Evolutionary conservation across 2,329 filamentous ascomycete species (phyloP), one percentile per base, ranked within the genome.

Genomic region (Macrophomina pseudophaseolina): DNA sequence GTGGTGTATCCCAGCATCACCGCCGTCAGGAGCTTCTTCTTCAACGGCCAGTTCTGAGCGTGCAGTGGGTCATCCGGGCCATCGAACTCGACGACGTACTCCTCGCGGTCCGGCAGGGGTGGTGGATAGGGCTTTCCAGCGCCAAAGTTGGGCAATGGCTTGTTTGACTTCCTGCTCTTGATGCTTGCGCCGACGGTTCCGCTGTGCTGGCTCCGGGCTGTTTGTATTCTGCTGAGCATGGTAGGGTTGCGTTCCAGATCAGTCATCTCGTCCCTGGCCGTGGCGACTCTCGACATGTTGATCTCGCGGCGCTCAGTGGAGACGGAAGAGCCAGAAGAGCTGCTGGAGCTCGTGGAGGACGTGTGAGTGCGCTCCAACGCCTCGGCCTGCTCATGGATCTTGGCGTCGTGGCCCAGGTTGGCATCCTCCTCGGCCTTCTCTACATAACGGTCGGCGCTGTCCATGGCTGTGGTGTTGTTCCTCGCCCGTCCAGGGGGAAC

Each of bases 21-120:
- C 23, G 88, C 87, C 0, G 89, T 91, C 4, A 86, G 72, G 46
- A 93, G 59, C 88, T 97, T 97, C 82, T 91, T 94, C 74, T 81
- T 86, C 64, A 91, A 74, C 0, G 91, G 85, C 93, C 93, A 97
- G 76, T 97, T 97, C 80, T 94, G 91, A 1, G 92, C 90, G 78
- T 97, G 93, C 68, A 94, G 74, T 2, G 93, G 93, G 73, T 97
- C 93, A 70, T 93, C 85, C 1, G 88, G 90, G 0, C 93, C 93
- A 71, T 94, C 90, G 74, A 97, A 97, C 48, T 86, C 91, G 51
- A 94, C 91, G 0, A 93, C 90, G 74, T 94, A 94, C 70, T 91
- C 88, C 72, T 94, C 91, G 71, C 85, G 84, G 14, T 88, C 87
- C 1, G 91, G 90, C 49, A 94, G 75, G 0, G 81, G 83, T 3